Percentiles rank a stretch among this genome's conserved stretches.
Conservation (phyloP, 169 alveolate species). For the Plasmodium vinckei region DNA sequence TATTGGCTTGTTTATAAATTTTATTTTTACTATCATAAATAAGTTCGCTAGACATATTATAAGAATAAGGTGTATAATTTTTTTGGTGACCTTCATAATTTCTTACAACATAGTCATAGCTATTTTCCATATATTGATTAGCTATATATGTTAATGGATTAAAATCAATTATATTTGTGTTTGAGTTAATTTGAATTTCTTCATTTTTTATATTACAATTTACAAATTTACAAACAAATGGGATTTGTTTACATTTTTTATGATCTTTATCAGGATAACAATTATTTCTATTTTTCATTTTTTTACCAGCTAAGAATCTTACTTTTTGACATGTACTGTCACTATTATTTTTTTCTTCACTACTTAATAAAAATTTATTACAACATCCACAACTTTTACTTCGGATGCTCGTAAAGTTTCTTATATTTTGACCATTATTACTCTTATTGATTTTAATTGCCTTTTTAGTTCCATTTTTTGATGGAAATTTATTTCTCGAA, state of each 20-base stretch:
- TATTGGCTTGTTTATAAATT: too few relatives aligned
- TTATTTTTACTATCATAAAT: too few relatives aligned
- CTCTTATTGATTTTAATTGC: not conserved
- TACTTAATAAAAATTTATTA: not conserved
- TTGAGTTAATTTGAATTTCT: not conserved
- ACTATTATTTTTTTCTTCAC: not conserved
- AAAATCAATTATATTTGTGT: conserved; percentile 18
- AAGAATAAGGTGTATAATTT: too few relatives aligned
- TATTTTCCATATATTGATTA: not conserved
- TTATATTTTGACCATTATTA: not conserved
- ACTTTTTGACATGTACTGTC: not conserved
- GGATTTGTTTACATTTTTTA: not conserved
- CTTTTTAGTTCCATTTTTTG: not conserved
- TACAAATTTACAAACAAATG: not conserved
- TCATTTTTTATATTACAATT: not conserved
- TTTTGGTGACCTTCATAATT: too few relatives aligned
- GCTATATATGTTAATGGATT: conserved; percentile 26
- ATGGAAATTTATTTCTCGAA: not conserved
- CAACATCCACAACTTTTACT: too few relatives aligned
- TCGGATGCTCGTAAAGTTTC: too few relatives aligned
- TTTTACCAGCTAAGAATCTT: not conserved
- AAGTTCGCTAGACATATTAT: too few relatives aligned
- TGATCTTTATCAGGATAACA: not conserved
- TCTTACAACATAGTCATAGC: too few relatives aligned
- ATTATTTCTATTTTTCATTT: not conserved